Conservation (phyloP, 2,329 filamentous ascomycete genomes). For the Stachybotrys chartarum region DNA sequence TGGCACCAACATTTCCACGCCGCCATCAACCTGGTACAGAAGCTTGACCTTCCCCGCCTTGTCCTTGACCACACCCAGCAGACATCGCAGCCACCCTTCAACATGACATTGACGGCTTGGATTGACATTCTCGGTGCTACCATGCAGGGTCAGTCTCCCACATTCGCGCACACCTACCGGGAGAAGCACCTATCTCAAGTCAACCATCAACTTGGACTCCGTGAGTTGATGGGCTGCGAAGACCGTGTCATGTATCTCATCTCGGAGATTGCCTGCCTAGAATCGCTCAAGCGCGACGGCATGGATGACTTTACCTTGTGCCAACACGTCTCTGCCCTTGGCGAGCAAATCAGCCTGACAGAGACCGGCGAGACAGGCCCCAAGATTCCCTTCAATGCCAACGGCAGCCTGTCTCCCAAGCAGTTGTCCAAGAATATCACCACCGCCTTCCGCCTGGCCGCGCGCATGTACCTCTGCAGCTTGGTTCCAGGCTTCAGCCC, state of each 20-base stretch:
- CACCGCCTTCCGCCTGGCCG: constrained; percentile 81
- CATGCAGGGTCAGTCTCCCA: constrained; percentile 78
- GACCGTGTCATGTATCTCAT: constrained; percentile 97
- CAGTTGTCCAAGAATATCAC: constrained; percentile 87
- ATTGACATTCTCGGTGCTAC: constrained; percentile 95
- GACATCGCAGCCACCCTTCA: constrained; percentile 66
- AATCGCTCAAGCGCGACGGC: constrained; percentile 74
- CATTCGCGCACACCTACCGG: constrained; percentile 91
- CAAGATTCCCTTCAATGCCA: constrained; percentile 56
- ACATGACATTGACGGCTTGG: constrained; percentile 91
- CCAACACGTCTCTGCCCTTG: constrained; percentile 82
- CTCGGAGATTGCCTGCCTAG: constrained; percentile 92
- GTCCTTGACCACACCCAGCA: constrained; percentile 53
- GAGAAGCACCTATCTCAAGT: constrained; percentile 74
- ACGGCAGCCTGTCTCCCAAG: constrained; percentile 71
- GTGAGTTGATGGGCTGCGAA: constrained; percentile 95
- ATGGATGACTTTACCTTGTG: constrained; percentile 84
- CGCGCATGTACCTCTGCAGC: constrained; percentile 94
- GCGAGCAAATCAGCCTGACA: constrained; percentile 76
- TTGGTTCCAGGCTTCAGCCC: constrained; percentile 84
- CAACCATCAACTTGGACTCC: constrained; percentile 62
- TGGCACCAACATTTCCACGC: constrained; percentile 98
- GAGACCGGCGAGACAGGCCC: constrained; percentile 57
- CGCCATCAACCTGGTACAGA: constrained; percentile 75
- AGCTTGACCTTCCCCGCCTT: constrained; percentile 68